Evolutionary conservation across 306 rosid species (phyloP).

Genomic region (Malus asiatica): DNA sequence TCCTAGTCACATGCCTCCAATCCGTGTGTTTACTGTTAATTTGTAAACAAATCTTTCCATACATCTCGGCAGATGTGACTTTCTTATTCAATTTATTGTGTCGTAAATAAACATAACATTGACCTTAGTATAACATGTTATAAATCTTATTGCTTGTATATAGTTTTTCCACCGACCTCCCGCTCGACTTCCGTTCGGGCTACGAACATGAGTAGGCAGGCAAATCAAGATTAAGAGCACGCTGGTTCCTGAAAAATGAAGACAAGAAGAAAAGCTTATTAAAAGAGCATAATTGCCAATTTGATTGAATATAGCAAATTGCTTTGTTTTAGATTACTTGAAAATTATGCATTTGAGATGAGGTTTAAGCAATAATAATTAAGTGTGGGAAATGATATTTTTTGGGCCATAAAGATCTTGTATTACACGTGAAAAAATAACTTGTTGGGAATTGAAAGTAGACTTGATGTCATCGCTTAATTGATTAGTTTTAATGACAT

Average conservation of each 20-base stretch:
- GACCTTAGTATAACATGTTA: not conserved
- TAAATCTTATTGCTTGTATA: too few species aligned
- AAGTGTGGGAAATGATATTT: not conserved
- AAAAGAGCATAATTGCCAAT: not conserved
- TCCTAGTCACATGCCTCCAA: not conserved
- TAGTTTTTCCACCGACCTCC: too few species aligned
- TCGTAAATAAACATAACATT: not conserved
- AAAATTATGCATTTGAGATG: conserved; percentile 5
- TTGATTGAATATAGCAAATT: not conserved
- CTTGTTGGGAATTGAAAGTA: conserved; percentile 6
- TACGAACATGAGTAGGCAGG: too few species aligned
- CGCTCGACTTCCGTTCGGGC: too few species aligned
- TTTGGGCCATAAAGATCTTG: conserved; percentile 13
- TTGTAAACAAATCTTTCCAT: not conserved
- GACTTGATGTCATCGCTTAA: not conserved
- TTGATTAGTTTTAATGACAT: conserved; percentile 1
- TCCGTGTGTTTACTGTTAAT: not conserved
- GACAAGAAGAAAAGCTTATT: not conserved
- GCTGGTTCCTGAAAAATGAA: not conserved
- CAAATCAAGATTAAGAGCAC: not conserved
- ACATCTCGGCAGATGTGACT: not conserved
- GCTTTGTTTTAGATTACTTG: not conserved
- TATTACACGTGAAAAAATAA: conserved; percentile 20
- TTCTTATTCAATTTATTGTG: not conserved
- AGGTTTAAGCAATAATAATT: not conserved